Evolutionary conservation across 2,329 filamentous ascomycete species (phyloP), one percentile per base, ranked within the genome.

Genomic region (Hypoxylon sp.): DNA sequence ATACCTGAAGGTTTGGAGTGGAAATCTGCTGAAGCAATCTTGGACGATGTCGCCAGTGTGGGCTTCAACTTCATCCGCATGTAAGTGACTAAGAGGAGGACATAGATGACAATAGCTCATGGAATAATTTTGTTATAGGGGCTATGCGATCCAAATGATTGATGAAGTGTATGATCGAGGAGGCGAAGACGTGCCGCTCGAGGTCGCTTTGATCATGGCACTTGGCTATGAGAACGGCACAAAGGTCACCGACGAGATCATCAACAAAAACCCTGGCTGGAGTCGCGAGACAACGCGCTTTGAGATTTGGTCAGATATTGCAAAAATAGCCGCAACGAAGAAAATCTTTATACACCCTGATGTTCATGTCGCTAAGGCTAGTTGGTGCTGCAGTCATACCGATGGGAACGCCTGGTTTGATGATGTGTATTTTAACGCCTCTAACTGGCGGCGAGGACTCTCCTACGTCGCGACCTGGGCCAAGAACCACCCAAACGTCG

Each of bases 51-150:
- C 54, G 83, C 82, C 27, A 80, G 81, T 44, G 78, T 87, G 7
- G 85, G 85, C 1, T 84, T 87, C 74, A 88, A 88, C 72, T 84
- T 82, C n/a, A 82, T 88, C 24, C 83, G 86, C 19, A 80, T 88
- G 72, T 78, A 53, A 74, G 75, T 47, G 6, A 42, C 17, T 17
- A 7, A 13, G n/a, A 39, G 15, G 6, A 17, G 27, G 4, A 3
- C 2, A 29, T 11, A 46, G 1, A 13, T 51, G 21, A 11, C 10
- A 4, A 5, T 8, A 32, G 11, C 27, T 24, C n/a, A 27, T 62
- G 24, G 11, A 48, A 65, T 72, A 13, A 73, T 29, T 7, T 13
- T 15, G 35, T 24, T 3, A 37, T n/a, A 77, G 75, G 75, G 85
- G 84, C 2, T 88, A 85, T 67, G 85, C 86, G 0, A 87, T 85